These are phyloP conservation scores for Selaginella moellendorffii DNA, from an alignment of 75 land plant genomes.

Conservation along the genomic window DNA sequence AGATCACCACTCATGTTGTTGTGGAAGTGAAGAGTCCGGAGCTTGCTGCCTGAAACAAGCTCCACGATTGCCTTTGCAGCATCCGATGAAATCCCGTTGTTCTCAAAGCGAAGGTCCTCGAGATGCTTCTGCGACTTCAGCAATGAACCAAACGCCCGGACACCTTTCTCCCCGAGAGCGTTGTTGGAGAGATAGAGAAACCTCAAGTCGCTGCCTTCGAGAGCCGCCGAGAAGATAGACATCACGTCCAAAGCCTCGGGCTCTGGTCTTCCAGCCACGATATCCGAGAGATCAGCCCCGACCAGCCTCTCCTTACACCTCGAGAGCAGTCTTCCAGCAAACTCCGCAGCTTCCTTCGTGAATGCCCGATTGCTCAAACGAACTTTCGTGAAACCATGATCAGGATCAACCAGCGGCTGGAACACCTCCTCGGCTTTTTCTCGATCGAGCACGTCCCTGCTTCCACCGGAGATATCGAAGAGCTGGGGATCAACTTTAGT, in stretches of 20 bases:
- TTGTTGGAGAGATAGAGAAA: constrained; percentile 73
- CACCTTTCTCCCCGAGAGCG: constrained; percentile 95
- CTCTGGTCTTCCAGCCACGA: constrained; percentile 88
- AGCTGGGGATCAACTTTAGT: background rate
- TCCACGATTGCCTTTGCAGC: constrained; percentile 76
- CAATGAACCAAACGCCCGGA: constrained; percentile 71
- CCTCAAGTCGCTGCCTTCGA: constrained; percentile 57
- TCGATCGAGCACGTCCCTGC: constrained; percentile 54
- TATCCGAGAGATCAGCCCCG: constrained; percentile 87
- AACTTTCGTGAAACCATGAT: constrained; percentile 36
- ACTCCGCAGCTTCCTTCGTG: constrained; percentile 61
- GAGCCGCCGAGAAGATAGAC: constrained; percentile 55
- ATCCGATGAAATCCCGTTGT: constrained; percentile 88
- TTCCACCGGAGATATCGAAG: constrained; percentile 76
- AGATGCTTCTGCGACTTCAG: constrained; percentile 60
- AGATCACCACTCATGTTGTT: constrained; percentile 97
- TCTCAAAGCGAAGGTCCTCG: constrained; percentile 78
- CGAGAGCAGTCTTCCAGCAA: constrained; percentile 53
- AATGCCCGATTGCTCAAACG: constrained; percentile 81
- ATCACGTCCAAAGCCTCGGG: constrained; percentile 82
- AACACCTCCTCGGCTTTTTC: constrained; percentile 58
- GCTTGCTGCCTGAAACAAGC: constrained; percentile 60
- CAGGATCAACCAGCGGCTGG: constrained; percentile 33
- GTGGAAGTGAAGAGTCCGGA: constrained; percentile 66
- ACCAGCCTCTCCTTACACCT: constrained; percentile 42